Conservation (phyloP, 345 rosid genomes). For the Erodium maritimum region DNA sequence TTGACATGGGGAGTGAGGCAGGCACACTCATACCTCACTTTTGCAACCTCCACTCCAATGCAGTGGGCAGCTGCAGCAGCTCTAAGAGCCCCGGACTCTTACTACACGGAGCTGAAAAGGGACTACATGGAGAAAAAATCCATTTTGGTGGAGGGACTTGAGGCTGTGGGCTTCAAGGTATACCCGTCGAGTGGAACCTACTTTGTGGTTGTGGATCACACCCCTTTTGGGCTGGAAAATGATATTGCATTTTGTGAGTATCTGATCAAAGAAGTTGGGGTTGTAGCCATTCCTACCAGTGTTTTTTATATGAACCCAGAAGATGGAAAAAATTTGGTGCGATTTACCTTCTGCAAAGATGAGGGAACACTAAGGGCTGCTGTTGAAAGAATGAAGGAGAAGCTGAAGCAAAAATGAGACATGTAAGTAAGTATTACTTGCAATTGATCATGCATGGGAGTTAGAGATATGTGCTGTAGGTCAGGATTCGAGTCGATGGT, state of each 20-base stretch:
- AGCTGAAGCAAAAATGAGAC: conserved; percentile 45
- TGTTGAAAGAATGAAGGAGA: conserved; percentile 78
- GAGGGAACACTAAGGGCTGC: conserved; percentile 77
- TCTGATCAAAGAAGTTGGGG: conserved; percentile 90
- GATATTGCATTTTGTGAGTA: conserved; percentile 83
- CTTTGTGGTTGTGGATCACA: conserved; percentile 85
- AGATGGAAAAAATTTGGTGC: conserved; percentile 88
- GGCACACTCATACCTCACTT: conserved; percentile 87
- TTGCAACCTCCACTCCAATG: conserved; percentile 76
- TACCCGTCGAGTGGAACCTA: conserved; percentile 91
- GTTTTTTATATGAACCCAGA: conserved; percentile 84
- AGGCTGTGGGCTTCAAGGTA: conserved; percentile 73
- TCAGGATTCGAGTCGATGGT: too few species aligned
- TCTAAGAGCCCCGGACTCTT: conserved; percentile 70
- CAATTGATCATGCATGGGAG: not conserved
- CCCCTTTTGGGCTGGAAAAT: conserved; percentile 65
- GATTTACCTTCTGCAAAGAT: conserved; percentile 93
- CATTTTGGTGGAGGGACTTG: conserved; percentile 72
- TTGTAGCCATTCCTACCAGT: conserved; percentile 84
- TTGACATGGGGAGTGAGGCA: conserved; percentile 82
- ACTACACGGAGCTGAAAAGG: conserved; percentile 56
- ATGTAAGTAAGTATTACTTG: not conserved
- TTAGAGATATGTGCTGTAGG: too few species aligned
- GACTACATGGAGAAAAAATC: conserved; percentile 72
- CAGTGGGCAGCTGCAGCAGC: conserved; percentile 70